phyloP scores from a whole-genome alignment of 2,329 filamentous ascomycete species.

The Aspergillus chevalieri region DNA sequence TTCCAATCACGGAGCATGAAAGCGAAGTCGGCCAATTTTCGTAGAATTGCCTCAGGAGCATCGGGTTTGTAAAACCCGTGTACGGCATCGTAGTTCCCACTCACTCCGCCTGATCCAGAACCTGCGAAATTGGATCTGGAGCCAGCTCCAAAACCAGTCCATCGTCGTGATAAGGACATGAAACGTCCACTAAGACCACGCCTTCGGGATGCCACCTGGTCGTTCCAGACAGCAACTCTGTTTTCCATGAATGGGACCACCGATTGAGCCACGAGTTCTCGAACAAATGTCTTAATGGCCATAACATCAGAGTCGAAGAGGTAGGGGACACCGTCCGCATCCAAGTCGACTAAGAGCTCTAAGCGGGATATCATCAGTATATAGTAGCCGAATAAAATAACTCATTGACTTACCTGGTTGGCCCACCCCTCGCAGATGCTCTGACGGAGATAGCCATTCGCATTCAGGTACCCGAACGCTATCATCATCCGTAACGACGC shows the following conservation, averaged over 20 bases:
- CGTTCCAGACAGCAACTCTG: slow-evolving; percentile 86
- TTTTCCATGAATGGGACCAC: slow-evolving; percentile 96
- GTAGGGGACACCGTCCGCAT: slow-evolving; percentile 62
- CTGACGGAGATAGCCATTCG: slow-evolving; percentile 82
- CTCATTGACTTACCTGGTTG: not conserved
- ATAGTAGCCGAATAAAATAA: too few relatives aligned
- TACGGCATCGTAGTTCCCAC: slow-evolving; percentile 67
- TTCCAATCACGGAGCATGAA: slow-evolving; percentile 98
- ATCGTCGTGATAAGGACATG: slow-evolving; percentile 86
- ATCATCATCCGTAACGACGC: slow-evolving; percentile 85
- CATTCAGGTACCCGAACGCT: slow-evolving; percentile 72
- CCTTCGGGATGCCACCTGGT: slow-evolving; percentile 86
- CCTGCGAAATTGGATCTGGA: slow-evolving; percentile 53
- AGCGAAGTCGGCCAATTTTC: slow-evolving; percentile 87
- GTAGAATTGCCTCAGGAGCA: slow-evolving; percentile 80
- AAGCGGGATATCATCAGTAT: slow-evolving; percentile 4
- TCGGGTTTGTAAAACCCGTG: slow-evolving; percentile 80
- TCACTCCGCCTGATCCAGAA: slow-evolving; percentile 37
- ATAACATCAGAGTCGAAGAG: slow-evolving; percentile 90
- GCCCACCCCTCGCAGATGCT: slow-evolving; percentile 61
- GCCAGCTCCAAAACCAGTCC: slow-evolving; percentile 69
- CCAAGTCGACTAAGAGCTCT: slow-evolving; percentile 51
- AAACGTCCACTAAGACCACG: slow-evolving; percentile 88
- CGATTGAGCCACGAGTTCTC: slow-evolving; percentile 92
- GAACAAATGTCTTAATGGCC: slow-evolving; percentile 79